Base-by-base conservation (phyloP, 2,329 filamentous ascomycete species). In the Cladosporium sp. region DNA sequence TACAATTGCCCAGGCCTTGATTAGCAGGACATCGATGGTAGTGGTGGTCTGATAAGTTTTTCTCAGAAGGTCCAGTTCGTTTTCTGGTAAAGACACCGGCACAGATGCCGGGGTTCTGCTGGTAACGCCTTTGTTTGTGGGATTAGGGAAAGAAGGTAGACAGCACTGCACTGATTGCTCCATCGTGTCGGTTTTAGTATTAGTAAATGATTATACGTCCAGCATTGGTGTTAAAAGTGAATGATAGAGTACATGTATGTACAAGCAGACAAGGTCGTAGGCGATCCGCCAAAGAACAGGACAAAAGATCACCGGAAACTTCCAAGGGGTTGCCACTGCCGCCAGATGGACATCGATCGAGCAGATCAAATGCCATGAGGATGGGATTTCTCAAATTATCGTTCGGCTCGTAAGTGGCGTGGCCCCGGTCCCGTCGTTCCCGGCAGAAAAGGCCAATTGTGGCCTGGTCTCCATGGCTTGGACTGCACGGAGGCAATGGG, bases 161-260 rank as follows among this genome's bases (percentile, higher is more conserved):
- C 29, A 19, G 27, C 45, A 48, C 15, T 48, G 45, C 32, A 43
- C 41, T 43, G 41, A 43, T 40, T 40, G 38, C 45, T 48, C 45
- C 45, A 48, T 48, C 9, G 15, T 33, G 41, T n/a, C 41, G 38
- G 27, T 20, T 33, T 15, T 33, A 18, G 15, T 12, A 35, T 48
- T 38, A 38, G 43, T 11, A 38, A 20, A 33, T 16, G 13, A 48
- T 40, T 40, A 48, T 40, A 33, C 38, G 45, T 33, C 16, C 39
- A 35, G n/a, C 16, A 33, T 30, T 9, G 27, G 29, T 16, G 36
- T 40, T 40, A 16, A 7, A 27, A 33, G 36, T 18, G 33, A 7
- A 18, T 15, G 13, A 27, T 27, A 27, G 18, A 19, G 18, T 22
- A 48, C 45, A 48, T 32, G 45, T 11, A 22, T 12, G 13, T 40